Conservation (phyloP, 2,329 filamentous ascomycete genomes). For the Curvularia verruculosa region DNA sequence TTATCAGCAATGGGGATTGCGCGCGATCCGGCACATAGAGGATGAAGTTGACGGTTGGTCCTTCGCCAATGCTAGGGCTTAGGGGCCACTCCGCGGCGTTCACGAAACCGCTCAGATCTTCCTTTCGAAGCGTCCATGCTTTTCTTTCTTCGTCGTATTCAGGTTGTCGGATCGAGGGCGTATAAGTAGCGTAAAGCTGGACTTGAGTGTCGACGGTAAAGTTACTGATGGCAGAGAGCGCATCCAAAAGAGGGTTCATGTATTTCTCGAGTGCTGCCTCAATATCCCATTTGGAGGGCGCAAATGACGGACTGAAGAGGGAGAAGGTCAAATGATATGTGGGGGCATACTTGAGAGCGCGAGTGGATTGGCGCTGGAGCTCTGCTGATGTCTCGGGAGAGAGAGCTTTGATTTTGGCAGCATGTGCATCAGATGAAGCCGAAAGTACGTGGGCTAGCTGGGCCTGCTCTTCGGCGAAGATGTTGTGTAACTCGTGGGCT, state of each 20-base stretch:
- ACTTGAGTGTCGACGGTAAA: constrained; percentile 97
- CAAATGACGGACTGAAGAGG: constrained; percentile 79
- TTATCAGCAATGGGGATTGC: constrained; percentile 65
- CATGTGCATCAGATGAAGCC: constrained; percentile 50
- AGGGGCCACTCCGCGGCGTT: constrained; percentile 98
- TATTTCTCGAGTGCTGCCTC: constrained; percentile 80
- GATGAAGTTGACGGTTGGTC: constrained; percentile 95
- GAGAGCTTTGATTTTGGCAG: constrained; percentile 59
- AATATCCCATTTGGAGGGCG: constrained; percentile 89
- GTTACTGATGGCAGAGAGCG: constrained; percentile 83
- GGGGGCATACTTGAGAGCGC: constrained; percentile 87
- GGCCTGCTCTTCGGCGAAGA: constrained; percentile 88
- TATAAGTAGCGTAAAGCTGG: constrained; percentile 81
- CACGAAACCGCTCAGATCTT: constrained; percentile 91
- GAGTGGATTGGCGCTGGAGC: constrained; percentile 72
- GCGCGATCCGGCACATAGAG: constrained; percentile 80
- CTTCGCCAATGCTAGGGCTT: constrained; percentile 88
- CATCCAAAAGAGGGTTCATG: constrained; percentile 78
- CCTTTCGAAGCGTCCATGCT: constrained; percentile 74
- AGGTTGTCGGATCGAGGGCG: constrained; percentile 65
- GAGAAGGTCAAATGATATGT: constrained; percentile 97
- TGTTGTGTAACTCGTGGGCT: constrained; percentile 74
- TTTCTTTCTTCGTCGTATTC: constrained; percentile 60
- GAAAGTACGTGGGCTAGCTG: constrained; percentile 65
- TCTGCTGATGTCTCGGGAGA: constrained; percentile 54